Conservation (phyloP, 139 green algal species). For the Mesotaenium endlicherianum region DNA sequence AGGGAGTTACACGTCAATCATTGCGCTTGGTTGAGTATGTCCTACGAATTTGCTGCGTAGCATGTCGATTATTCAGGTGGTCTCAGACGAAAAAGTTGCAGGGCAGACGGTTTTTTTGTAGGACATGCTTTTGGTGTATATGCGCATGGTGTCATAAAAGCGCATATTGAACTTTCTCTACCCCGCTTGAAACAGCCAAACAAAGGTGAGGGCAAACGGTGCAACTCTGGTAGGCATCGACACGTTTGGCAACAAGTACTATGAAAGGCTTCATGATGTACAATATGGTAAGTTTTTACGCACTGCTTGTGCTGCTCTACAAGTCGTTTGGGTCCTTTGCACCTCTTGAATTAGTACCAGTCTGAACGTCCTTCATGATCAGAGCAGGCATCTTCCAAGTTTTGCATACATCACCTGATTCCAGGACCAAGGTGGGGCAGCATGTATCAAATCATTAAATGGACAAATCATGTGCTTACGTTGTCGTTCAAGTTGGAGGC, state of each 20-base stretch:
- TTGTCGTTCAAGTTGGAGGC: background rate
- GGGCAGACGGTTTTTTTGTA: background rate
- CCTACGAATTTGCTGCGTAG: background rate
- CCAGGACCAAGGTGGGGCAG: background rate
- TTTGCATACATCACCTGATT: background rate
- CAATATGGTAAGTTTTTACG: slow-evolving; percentile 17
- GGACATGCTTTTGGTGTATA: background rate
- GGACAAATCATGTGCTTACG: background rate
- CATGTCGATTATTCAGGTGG: background rate
- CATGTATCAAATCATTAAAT: background rate
- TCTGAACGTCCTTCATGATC: background rate
- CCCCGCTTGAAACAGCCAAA: slow-evolving; percentile 12
- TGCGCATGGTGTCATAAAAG: background rate
- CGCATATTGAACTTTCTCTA: background rate
- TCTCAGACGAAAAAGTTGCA: background rate
- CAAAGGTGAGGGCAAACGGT: slow-evolving; percentile 15
- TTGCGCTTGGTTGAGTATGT: background rate
- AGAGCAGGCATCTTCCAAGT: background rate
- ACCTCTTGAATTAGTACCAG: background rate
- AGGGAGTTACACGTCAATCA: background rate
- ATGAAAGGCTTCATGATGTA: slow-evolving; percentile 30
- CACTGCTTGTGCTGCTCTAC: background rate
- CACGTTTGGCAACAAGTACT: slow-evolving; percentile 48
- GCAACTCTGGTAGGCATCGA: slow-evolving; percentile 27
- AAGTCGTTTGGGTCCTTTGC: background rate